A percentile compares a stretch with the other conserved stretches of the same genome.
Conservation (phyloP, 2,329 filamentous ascomycete species). For the Arthrobotrys pseudoclavata region DNA sequence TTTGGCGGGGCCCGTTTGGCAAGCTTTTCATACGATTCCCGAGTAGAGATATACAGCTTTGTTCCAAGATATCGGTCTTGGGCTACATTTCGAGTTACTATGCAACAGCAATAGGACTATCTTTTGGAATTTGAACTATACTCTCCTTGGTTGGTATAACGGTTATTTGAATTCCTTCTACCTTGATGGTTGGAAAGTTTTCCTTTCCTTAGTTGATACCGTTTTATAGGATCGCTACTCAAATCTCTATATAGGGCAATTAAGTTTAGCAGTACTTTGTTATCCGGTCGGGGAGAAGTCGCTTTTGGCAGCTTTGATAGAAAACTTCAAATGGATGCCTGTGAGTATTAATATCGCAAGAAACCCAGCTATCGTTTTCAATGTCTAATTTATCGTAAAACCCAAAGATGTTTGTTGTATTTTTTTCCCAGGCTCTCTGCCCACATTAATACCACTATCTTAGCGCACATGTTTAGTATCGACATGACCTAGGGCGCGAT, state of each 20-base stretch:
- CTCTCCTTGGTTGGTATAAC: constrained; percentile 27
- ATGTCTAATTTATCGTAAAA: not conserved
- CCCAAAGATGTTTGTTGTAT: constrained; percentile 67
- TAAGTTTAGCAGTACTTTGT: constrained; percentile 9
- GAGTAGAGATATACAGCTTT: constrained; percentile 73
- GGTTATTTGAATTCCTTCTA: constrained; percentile 71
- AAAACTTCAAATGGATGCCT: constrained; percentile 73
- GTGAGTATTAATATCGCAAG: not conserved
- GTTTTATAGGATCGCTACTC: constrained; percentile 75
- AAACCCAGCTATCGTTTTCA: not conserved
- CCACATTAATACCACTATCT: constrained; percentile 34
- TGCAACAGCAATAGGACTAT: constrained; percentile 27
- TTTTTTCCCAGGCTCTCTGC: constrained; percentile 64
- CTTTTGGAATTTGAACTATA: constrained; percentile 33
- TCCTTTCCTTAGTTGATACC: constrained; percentile 73
- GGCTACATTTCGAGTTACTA: constrained; percentile 76
- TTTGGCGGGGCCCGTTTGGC: constrained; percentile 75
- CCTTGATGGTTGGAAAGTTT: constrained; percentile 76
- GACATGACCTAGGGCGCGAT: constrained; percentile 66
- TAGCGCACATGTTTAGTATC: constrained; percentile 67
- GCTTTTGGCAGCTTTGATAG: constrained; percentile 69
- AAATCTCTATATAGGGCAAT: constrained; percentile 62
- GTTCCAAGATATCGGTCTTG: constrained; percentile 79
- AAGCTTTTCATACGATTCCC: constrained; percentile 75
- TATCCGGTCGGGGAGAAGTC: constrained; percentile 66